Percentiles rank a stretch among this genome's conserved stretches.
Evolutionary conservation across 768 basidiomycete species (phyloP).

Genomic region (Tulasnella calospora): DNA sequence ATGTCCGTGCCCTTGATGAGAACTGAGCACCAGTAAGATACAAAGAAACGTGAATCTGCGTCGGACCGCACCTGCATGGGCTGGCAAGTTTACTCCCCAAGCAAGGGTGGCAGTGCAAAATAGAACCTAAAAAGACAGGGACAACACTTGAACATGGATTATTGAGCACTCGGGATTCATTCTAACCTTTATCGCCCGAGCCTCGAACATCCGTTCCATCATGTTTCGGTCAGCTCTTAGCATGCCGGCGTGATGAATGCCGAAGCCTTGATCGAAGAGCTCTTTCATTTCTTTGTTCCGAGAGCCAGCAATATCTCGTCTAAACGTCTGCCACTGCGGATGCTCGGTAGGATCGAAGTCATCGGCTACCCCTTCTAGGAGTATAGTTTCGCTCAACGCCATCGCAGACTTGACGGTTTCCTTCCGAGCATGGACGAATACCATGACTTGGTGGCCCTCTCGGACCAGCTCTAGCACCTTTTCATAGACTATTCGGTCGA

Average conservation of each 20-base stretch:
- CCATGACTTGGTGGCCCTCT: conserved; percentile 98
- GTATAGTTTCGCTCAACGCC: conserved; percentile 69
- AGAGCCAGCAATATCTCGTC: conserved; percentile 70
- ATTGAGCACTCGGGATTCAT: not conserved
- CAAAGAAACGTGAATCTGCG: not conserved
- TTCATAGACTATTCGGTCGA: conserved; percentile 82
- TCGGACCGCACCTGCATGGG: conserved; percentile 71
- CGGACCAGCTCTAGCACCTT: conserved; percentile 84
- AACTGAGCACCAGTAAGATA: conserved; percentile 44
- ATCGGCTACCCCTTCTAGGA: conserved; percentile 63
- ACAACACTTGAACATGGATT: not conserved
- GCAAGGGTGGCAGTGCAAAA: conserved; percentile 98
- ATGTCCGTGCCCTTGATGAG: conserved; percentile 97
- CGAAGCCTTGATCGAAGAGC: conserved; percentile 86
- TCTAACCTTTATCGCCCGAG: conserved; percentile 79
- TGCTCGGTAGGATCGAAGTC: conserved; percentile 80
- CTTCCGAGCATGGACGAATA: conserved; percentile 97
- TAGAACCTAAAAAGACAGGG: conserved; percentile 53
- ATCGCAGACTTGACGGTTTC: conserved; percentile 93
- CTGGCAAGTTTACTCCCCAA: conserved; percentile 98
- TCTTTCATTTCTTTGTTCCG: conserved; percentile 96
- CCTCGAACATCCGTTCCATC: conserved; percentile 92
- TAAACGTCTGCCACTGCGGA: conserved; percentile 69
- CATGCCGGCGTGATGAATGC: conserved; percentile 99
- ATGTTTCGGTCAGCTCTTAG: conserved; percentile 87